Evolutionary conservation across 768 basidiomycete genomes (phyloP), one percentile per base, ranked within the genome.

Genomic region (Leccinum fibrillosum): DNA sequence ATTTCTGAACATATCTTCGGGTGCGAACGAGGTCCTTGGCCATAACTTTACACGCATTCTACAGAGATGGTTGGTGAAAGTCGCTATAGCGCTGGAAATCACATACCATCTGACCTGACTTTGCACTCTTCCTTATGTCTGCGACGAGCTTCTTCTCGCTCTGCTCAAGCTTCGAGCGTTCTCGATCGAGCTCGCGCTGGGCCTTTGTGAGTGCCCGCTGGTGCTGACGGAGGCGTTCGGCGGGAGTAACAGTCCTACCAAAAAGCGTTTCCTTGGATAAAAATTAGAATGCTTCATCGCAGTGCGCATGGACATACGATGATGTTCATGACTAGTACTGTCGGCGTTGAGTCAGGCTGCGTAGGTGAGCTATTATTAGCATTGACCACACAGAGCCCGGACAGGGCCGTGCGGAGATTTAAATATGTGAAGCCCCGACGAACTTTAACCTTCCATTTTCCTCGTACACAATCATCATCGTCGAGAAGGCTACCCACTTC

Each of bases 1-100:
- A 99, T 73, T 98, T 98, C 76, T 98, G 94, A 25, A 94, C 81
- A 71, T 99, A 98, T 68, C 91, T 85, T 51, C 97, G 82, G 11
- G 96, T 98, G 62, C 97, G 86, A 62, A 98, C 94, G 56, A 99
- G 88, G 71, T 99, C 97, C 74, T 97, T 98, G 25, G 97, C 97
- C 90, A 98, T 97, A 63, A 98, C 90, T 81, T 98, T 98, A 80
- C 95, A 98, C 21, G 96, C 94, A 71, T 93, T 94, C 96, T 98
- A 74, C 56, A 58, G 56, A 59, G 59, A 60, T 57, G 55, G 59
- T 64, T 67, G 62, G 63, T 54, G 60, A 53, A 52, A 55, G 53
- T 57, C 56, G 44, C 52, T 26, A 26, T 17, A 52, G 49, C 30
- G 45, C 48, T 23, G 57, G 42, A 49, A 34, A 58, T 21, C 23